Evolutionary conservation across 2,329 filamentous ascomycete genomes (phyloP).

Genomic region (Penicillium sp.): DNA sequence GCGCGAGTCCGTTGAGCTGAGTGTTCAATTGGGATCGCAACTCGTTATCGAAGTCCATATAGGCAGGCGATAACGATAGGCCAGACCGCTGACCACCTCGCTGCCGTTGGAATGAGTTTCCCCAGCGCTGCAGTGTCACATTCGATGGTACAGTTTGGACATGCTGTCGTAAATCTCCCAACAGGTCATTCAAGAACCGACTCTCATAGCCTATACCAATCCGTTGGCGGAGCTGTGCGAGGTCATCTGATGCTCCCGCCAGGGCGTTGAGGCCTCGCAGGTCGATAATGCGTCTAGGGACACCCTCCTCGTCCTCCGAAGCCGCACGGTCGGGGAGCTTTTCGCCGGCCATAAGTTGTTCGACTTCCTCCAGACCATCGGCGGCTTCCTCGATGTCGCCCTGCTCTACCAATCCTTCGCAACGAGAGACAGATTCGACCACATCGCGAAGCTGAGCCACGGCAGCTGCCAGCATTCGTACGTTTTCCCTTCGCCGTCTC

Average conservation of each 20-base stretch:
- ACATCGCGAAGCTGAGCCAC: constrained; percentile 74
- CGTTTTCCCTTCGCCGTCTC: constrained; percentile 70
- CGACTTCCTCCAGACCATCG: constrained; percentile 65
- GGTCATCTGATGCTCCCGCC: constrained; percentile 67
- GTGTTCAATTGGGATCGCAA: constrained; percentile 63
- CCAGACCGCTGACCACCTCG: constrained; percentile 60
- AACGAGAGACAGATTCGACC: constrained; percentile 63
- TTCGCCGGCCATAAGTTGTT: constrained; percentile 70
- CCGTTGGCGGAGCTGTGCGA: constrained; percentile 64
- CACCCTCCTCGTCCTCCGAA: constrained; percentile 20
- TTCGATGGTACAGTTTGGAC: constrained; percentile 60
- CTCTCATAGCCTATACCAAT: constrained; percentile 81
- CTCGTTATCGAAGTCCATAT: constrained; percentile 62
- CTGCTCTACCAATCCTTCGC: constrained; percentile 71
- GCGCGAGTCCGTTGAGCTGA: constrained; percentile 68
- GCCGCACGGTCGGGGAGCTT: constrained; percentile 32
- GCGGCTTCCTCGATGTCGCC: constrained; percentile 77
- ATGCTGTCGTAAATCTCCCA: constrained; percentile 73
- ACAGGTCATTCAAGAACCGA: constrained; percentile 66
- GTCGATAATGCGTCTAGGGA: constrained; percentile 49
- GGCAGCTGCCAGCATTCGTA: constrained; percentile 70
- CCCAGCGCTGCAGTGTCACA: constrained; percentile 78
- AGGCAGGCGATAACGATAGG: constrained; percentile 64
- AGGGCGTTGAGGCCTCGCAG: constrained; percentile 68
- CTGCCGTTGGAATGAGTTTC: constrained; percentile 62